Conservation (phyloP, 2,329 filamentous ascomycete genomes). For the Botrytis medusae region DNA sequence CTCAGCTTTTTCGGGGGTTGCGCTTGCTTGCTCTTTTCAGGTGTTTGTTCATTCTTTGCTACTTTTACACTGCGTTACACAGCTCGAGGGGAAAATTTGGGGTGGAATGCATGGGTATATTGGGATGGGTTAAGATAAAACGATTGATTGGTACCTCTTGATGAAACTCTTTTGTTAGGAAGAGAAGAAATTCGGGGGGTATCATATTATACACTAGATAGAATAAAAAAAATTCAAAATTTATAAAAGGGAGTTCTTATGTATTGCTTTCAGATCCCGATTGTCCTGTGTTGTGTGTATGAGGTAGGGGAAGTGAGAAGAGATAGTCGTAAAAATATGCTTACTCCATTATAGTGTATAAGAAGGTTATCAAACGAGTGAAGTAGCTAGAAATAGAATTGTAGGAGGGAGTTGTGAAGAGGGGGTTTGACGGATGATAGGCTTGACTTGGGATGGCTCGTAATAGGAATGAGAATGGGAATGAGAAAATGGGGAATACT, state of each 20-base stretch:
- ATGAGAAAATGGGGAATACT: neutral
- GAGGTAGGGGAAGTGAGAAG: neutral
- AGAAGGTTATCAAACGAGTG: neutral
- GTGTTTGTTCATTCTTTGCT: constrained; percentile 5
- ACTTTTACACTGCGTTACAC: constrained; percentile 2
- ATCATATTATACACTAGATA: constrained; percentile 11
- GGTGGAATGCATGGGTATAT: constrained; percentile 7
- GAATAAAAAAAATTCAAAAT: constrained; percentile 17
- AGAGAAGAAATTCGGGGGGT: neutral
- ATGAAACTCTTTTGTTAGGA: neutral
- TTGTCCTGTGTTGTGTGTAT: neutral
- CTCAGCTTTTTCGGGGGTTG: neutral
- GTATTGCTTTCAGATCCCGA: neutral
- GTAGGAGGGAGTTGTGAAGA: neutral
- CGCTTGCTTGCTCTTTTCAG: constrained; percentile 13
- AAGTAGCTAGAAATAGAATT: neutral
- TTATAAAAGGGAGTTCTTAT: neutral
- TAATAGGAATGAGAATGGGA: too few relatives aligned
- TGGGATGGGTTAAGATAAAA: constrained; percentile 7
- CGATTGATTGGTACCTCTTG: constrained; percentile 11
- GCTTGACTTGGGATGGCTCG: neutral
- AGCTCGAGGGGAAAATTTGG: constrained; percentile 8
- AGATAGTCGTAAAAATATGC: neutral
- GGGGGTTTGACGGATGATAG: neutral
- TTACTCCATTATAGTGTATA: neutral